A percentile compares a stretch with the other conserved stretches of the same genome.
Evolutionary conservation across 73 alveolate species (phyloP).

Genomic region (Paramecium bursaria): DNA sequence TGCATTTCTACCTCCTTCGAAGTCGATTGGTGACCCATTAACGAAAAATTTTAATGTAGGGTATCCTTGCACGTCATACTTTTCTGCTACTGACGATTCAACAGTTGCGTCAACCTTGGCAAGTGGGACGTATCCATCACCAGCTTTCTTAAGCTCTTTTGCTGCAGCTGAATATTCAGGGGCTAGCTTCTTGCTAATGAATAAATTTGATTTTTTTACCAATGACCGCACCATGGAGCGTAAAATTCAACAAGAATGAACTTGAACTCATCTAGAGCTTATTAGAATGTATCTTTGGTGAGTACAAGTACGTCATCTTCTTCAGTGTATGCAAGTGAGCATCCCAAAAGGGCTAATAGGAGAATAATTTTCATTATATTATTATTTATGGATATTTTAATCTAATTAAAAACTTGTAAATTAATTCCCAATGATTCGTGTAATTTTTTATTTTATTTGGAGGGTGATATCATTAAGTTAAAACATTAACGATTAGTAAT

Average conservation of each 20-base stretch:
- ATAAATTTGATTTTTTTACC: conserved; percentile 36
- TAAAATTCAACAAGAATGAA: conserved; percentile 81
- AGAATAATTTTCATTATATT: background rate
- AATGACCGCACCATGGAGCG: conserved; percentile 96
- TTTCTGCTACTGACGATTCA: conserved; percentile 83
- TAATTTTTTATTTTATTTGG: no score
- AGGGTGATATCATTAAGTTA: no score
- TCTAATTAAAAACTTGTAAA: no score
- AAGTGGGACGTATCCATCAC: conserved; percentile 77
- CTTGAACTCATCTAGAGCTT: conserved; percentile 74
- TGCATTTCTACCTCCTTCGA: conserved; percentile 96
- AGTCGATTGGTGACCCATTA: conserved; percentile 75
- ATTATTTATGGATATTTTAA: no score
- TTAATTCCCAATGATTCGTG: no score
- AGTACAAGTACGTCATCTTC: conserved; percentile 78
- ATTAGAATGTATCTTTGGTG: conserved; percentile 76
- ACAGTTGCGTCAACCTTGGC: conserved; percentile 98
- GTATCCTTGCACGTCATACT: conserved; percentile 92
- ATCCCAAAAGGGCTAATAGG: conserved; percentile 53
- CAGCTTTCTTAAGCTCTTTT: conserved; percentile 74
- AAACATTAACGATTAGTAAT: no score
- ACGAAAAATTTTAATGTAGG: conserved; percentile 94
- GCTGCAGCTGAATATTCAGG: conserved; percentile 98
- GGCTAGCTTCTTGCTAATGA: conserved; percentile 85
- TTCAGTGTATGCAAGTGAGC: conserved; percentile 69